phyloP scores from a whole-genome alignment of 495 filamentous ascomycete species.

The Aspergillus coremiiformis region DNA sequence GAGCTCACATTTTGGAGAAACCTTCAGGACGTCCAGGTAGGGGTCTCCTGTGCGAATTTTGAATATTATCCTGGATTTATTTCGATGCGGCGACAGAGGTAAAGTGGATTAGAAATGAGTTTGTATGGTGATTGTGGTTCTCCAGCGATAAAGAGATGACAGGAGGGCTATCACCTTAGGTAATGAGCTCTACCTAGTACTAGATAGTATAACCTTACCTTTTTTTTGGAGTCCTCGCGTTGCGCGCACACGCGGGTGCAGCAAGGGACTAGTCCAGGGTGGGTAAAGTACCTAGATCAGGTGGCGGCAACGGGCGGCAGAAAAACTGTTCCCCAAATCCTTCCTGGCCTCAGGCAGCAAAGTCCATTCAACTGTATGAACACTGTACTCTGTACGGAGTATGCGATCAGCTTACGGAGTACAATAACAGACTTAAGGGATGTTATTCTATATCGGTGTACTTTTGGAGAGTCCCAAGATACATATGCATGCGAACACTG shows the following conservation, averaged over 20 bases:
- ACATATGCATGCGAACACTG: no score
- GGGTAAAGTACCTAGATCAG: not conserved
- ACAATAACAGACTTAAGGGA: no score
- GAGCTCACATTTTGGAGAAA: not conserved
- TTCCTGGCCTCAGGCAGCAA: not conserved
- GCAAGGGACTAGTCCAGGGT: not conserved
- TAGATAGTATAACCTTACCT: not conserved
- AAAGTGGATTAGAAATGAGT: no score
- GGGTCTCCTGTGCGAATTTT: not conserved
- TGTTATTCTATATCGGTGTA: no score
- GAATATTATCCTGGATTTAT: not conserved
- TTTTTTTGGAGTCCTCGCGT: constrained; percentile 27
- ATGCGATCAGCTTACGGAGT: no score
- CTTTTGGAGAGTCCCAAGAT: no score
- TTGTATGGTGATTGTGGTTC: no score
- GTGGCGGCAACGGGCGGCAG: no score
- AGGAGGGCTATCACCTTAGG: not conserved
- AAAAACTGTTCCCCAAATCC: no score
- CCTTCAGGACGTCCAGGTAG: not conserved
- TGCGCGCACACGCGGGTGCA: constrained; percentile 14
- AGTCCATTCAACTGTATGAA: no score
- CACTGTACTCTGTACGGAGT: no score
- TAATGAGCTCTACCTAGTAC: not conserved
- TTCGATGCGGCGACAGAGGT: not conserved
- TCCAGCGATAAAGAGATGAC: not conserved